Evolutionary conservation across 23 red algal genomes (phyloP).

Genomic region (Agarophyton chilense): DNA sequence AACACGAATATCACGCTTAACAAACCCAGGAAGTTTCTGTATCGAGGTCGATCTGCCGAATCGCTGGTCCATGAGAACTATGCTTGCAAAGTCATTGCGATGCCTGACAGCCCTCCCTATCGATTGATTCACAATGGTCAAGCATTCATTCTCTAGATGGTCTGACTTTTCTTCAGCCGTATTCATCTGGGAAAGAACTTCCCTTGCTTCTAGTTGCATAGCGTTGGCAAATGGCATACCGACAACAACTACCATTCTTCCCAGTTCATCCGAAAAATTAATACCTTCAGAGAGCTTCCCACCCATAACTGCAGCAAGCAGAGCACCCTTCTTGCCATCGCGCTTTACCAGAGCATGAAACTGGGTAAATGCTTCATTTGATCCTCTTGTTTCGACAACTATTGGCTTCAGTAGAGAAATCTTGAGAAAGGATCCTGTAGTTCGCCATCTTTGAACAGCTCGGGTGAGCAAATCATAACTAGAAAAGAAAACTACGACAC

Average conservation of each 20-base stretch:
- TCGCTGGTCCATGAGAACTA: conserved; percentile 87
- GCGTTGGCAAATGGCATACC: conserved; percentile 94
- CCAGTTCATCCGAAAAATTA: conserved; percentile 95
- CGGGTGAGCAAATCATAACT: conserved; percentile 62
- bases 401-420: conserved; percentile 47
- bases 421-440: conserved; percentile 6
- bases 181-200: conserved; percentile 31
- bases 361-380: conserved; percentile 32
- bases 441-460: conserved; percentile 45
- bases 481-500: conserved; percentile 90
- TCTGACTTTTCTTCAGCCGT: conserved; percentile 32
- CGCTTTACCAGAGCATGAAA: conserved; percentile 3
- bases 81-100: conserved; percentile 77
- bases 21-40: conserved; percentile 57
- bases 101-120: conserved; percentile 94
- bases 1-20: conserved; percentile 3
- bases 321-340: conserved; percentile 40
- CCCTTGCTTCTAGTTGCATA: conserved; percentile 55
- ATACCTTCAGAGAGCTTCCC: conserved; percentile 96
- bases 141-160: conserved; percentile 82
- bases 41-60: conserved; percentile 10
- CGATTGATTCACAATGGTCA: conserved; percentile 95
- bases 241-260: conserved; percentile 84
- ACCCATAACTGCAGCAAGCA: conserved; percentile 88
- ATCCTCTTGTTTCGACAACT: conserved; percentile 70